Conservation (phyloP, 768 basidiomycete genomes). For the Mycena vulgaris region DNA sequence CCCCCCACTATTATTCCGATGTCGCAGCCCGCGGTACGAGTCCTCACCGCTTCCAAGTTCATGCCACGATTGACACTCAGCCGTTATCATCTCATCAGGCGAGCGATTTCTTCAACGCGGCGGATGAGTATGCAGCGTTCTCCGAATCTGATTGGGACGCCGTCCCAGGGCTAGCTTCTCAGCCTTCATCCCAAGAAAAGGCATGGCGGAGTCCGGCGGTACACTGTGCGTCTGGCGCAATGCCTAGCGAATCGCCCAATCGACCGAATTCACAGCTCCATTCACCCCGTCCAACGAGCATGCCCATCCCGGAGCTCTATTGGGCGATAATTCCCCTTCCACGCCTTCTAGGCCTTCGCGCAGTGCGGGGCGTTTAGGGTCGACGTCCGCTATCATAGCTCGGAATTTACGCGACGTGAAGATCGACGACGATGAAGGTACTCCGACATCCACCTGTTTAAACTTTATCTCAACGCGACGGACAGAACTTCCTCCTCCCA, state of each 20-base stretch:
- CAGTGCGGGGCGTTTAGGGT: not conserved
- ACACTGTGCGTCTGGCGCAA: slow-evolving; percentile 10
- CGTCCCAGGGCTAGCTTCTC: not conserved
- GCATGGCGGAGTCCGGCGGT: slow-evolving; percentile 14
- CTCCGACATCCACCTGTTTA: not conserved
- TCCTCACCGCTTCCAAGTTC: too few species aligned
- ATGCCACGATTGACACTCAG: too few species aligned
- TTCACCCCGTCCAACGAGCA: slow-evolving; percentile 5
- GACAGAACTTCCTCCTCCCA: not conserved
- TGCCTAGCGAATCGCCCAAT: too few species aligned
- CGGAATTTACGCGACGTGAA: not conserved
- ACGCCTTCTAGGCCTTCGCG: slow-evolving; percentile 28
- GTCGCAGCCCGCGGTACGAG: too few species aligned
- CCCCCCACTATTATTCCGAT: too few species aligned
- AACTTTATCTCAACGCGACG: not conserved
- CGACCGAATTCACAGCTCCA: not conserved
- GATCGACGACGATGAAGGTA: slow-evolving; percentile 22
- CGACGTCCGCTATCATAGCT: not conserved
- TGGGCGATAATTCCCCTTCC: not conserved
- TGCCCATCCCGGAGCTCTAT: not conserved
- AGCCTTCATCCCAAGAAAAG: slow-evolving; percentile 13
- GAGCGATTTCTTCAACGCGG: not conserved
- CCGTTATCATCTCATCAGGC: too few species aligned
- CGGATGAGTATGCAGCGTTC: not conserved
- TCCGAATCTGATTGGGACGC: not conserved